Conservation (phyloP, 805 yeast genomes). For the Grigorovia jiainica region DNA sequence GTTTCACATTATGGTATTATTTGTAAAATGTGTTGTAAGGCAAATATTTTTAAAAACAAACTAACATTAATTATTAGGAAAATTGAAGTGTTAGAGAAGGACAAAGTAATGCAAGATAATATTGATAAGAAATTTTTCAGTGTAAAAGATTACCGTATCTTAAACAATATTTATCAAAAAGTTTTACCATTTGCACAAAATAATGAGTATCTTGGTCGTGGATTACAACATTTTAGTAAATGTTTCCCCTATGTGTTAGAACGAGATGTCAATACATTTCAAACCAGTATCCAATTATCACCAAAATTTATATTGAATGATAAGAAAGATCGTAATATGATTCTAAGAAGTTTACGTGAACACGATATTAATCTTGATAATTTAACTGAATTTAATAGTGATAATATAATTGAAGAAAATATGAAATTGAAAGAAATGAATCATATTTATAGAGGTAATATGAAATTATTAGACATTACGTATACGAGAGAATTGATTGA, state of each 20-base stretch:
- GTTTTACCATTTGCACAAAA: too few relatives aligned
- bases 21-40: constrained; percentile 16
- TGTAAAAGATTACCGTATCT: background rate
- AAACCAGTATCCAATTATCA: too few relatives aligned
- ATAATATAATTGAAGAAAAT: background rate
- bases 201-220: too few relatives aligned
- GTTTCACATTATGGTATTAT: constrained; percentile 20
- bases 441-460: background rate
- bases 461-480: background rate
- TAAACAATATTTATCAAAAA: background rate
- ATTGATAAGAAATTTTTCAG: background rate
- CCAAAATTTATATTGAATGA: too few relatives aligned
- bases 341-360: too few relatives aligned
- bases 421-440: background rate
- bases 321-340: too few relatives aligned
- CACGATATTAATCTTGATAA: too few relatives aligned
- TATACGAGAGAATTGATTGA: background rate
- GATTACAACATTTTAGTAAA: too few relatives aligned
- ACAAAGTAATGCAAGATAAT: background rate
- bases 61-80: constrained; percentile 16
- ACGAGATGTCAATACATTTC: too few relatives aligned
- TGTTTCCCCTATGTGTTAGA: too few relatives aligned
- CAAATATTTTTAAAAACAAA: constrained; percentile 12
- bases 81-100: constrained; percentile 3
- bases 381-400: too few relatives aligned